These are phyloP conservation scores for Phellinidium pouzarii DNA, from an alignment of 1,284 basidiomycete genomes.

Conservation along the genomic window DNA sequence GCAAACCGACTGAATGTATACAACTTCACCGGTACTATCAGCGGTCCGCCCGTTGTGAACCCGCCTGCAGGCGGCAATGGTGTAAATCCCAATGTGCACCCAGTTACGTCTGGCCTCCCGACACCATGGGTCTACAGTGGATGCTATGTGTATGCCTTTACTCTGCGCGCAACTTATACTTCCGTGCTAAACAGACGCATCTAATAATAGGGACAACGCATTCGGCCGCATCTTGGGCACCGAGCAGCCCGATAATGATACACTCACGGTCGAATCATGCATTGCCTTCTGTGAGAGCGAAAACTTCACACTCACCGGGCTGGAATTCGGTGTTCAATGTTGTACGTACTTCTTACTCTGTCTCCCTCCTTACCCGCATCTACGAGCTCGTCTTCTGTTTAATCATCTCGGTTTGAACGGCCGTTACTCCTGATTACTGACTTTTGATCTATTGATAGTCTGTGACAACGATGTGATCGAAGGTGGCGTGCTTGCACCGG, in stretches of 20 bases:
- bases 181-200: not conserved
- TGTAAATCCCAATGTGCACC: slow-evolving; percentile 7
- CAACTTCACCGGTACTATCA: slow-evolving; percentile 50
- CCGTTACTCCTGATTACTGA: too few relatives aligned
- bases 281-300: slow-evolving; percentile 36
- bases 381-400: slow-evolving; percentile 14
- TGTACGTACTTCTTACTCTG: slow-evolving; percentile 37
- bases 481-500: slow-evolving; percentile 42
- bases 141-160: slow-evolving; percentile 26
- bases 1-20: slow-evolving; percentile 51
- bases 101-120: slow-evolving; percentile 38
- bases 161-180: not conserved
- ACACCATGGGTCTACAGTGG: slow-evolving; percentile 39
- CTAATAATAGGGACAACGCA: slow-evolving; percentile 35
- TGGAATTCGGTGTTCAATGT: slow-evolving; percentile 51
- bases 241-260: slow-evolving; percentile 27
- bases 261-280: slow-evolving; percentile 41
- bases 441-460: slow-evolving; percentile 32
- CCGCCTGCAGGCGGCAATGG: slow-evolving; percentile 32
- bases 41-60: slow-evolving; percentile 38
- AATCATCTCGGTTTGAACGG: slow-evolving; percentile 4
- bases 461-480: slow-evolving; percentile 56
- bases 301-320: slow-evolving; percentile 38
- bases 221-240: slow-evolving; percentile 42
- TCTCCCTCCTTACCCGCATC: not conserved